Conservation (phyloP, 768 basidiomycete species). For the Leccinellum luteum region DNA sequence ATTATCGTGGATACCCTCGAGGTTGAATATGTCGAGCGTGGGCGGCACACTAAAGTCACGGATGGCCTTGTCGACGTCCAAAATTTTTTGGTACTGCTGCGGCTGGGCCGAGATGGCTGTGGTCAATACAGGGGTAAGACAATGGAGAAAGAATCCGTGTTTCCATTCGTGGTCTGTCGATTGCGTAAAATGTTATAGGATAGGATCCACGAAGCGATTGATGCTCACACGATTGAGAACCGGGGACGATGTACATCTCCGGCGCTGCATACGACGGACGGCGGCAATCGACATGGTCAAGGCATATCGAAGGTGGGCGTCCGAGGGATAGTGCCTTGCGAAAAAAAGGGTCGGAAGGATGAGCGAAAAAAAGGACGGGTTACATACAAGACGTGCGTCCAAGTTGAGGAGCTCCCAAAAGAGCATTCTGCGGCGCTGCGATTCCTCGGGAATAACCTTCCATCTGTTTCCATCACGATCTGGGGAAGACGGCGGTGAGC, state of each 20-base stretch:
- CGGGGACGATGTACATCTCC: slow-evolving; percentile 30
- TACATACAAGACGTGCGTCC: slow-evolving; percentile 63
- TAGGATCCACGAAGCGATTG: slow-evolving; percentile 4
- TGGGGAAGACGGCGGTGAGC: slow-evolving; percentile 34
- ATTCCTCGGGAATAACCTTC: slow-evolving; percentile 69
- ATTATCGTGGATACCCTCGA: slow-evolving; percentile 36
- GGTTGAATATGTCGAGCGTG: slow-evolving; percentile 43
- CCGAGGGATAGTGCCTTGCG: slow-evolving; percentile 65
- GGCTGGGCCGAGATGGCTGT: slow-evolving; percentile 50
- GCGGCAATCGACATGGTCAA: slow-evolving; percentile 63
- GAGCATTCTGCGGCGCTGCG: slow-evolving; percentile 63
- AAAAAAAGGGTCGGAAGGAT: slow-evolving; percentile 5
- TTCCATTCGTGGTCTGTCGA: slow-evolving; percentile 68
- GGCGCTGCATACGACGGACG: slow-evolving; percentile 34
- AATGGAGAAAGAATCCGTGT: slow-evolving; percentile 59
- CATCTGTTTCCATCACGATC: slow-evolving; percentile 66
- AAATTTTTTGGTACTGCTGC: slow-evolving; percentile 50
- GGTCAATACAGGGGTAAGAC: slow-evolving; percentile 62
- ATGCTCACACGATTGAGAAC: slow-evolving; percentile 30
- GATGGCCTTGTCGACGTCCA: slow-evolving; percentile 52
- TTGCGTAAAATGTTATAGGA: slow-evolving; percentile 14
- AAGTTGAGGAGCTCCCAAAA: slow-evolving; percentile 76
- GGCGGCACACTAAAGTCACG: slow-evolving; percentile 56
- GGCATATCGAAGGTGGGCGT: slow-evolving; percentile 64
- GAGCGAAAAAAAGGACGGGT: slow-evolving; percentile 15